Base-by-base conservation (phyloP, 768 basidiomycete genomes). In the Galerina sulciceps region DNA sequence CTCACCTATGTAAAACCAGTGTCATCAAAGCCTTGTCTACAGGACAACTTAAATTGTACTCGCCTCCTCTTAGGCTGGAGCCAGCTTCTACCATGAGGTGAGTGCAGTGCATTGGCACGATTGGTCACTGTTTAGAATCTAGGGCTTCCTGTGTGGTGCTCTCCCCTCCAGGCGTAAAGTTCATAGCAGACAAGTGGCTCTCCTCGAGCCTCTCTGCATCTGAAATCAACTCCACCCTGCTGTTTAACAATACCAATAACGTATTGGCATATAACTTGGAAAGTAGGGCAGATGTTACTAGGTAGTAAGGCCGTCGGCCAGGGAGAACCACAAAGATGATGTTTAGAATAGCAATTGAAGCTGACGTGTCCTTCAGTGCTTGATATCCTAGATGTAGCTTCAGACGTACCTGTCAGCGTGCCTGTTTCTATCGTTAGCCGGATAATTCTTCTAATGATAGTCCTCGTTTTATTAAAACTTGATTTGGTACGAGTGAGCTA, bases 221-320 rank as follows among this genome's bases (percentile, higher is more conserved):
- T 8, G 26, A 31, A 3, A 8, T 31, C 22, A 53, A 5, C 23
- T 22, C 10, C 9, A 41, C n/a, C 42, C 51, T 26, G 37, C 23
- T 43, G 17, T 42, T 53, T 26, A 53, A 3, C 10, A 41, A 53
- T 1, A 23, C 40, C 51, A 53, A 3, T 15, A 53, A 40, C 1
- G 51, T 53, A 22, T 23, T 53, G n/a, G 51, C 40, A 22, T 53
- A 53, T 13, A 53, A 26, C 15, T 53, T 53, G 22, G 51, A 53
- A 15, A 53, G 23, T 9, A 53, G 18, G 6, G 37, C 51, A 20
- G 51, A 38, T n/a, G 38, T 53, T 22, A 41, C 42, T 53, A 41
- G 40, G 31, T 42, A 53, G 37, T 53, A 53, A 2, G 51, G 42
- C 6, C 15, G 40, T 10, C 42, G 10, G 4, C 51, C 40, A 22